Evolutionary conservation across 2,329 filamentous ascomycete genomes (phyloP), one percentile per base, ranked within the genome.

Genomic region (Sphaerulina populicola): DNA sequence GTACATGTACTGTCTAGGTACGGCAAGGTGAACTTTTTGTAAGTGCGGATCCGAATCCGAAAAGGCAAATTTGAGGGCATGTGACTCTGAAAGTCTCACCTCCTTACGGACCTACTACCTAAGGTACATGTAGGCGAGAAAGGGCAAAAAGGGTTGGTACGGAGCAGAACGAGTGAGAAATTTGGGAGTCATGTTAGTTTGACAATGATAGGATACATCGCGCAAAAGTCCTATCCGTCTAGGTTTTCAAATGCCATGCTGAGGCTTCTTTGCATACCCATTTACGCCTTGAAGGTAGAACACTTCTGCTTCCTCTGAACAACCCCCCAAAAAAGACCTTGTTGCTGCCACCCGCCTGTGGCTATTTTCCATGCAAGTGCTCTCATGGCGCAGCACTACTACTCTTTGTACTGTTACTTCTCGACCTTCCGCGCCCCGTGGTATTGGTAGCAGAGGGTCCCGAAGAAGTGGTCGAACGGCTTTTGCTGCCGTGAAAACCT

Each of bases 161-260:
- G 23, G 5, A 30, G 4, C 41, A 2, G 23, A 15, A 27, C 41
- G 6, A 29, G 8, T 6, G 21, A 27, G 8, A n/a, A 14, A n/a
- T 9, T 8, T 44, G 14, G 29, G 8, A 21, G 27, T 36, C 30
- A 41, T 41, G 27, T 35, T 31, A 44, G 42, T 23, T 27, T 47
- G 49, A 49, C 27, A 46, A 48, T 52, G 51, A 47, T 58, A 58
- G 52, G 46, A 58, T 58, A 51, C 40, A 48, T 49, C 37, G 36
- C 53, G 37, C 52, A 50, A 53, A 56, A 47, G 52, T 5, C 54
- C 53, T 56, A 54, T 56, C 44, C 53, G 44, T 57, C 55, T 57
- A 59, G 57, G 53, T 54, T 47, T 56, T 55, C 51, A 55, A 54
- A 57, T 53, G 52, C 55, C 54, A 52, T 57, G 53, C 53, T 56